Conservation (phyloP, 495 filamentous ascomycete species). For the Aspergillus cavernicola region DNA sequence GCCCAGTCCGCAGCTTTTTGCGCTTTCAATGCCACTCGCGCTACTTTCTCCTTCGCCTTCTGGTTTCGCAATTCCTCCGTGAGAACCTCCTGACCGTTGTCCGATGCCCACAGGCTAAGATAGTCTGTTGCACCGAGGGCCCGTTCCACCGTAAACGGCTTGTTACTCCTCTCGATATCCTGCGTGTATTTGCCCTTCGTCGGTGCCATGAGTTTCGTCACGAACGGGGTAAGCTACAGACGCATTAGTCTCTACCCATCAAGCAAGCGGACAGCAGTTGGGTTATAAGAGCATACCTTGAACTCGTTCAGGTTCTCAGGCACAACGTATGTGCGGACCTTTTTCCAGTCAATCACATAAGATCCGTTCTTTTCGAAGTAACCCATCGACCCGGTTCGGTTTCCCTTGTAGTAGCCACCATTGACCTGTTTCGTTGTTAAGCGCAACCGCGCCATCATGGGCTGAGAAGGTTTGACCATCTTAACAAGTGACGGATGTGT, state of each 20-base stretch:
- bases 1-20: too few species aligned
- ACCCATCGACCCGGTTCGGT: conserved; percentile 80
- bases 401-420: conserved; percentile 97
- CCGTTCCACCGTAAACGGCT: conserved; percentile 24
- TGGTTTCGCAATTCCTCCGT: conserved; percentile 26
- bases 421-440: conserved; percentile 90
- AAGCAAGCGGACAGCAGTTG: background rate
- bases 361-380: conserved; percentile 79
- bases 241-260: conserved; percentile 16
- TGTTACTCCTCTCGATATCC: conserved; percentile 27
- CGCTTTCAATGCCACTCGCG: background rate
- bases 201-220: conserved; percentile 58
- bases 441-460: conserved; percentile 63
- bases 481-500: conserved; percentile 8
- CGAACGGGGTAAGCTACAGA: conserved; percentile 79
- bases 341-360: conserved; percentile 76
- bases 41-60: background rate
- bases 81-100: conserved; percentile 32
- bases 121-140: conserved; percentile 37
- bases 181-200: conserved; percentile 36
- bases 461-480: conserved; percentile 67
- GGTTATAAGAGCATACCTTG: conserved; percentile 49
- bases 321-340: conserved; percentile 86
- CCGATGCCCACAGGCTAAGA: conserved; percentile 37
- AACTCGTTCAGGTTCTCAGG: conserved; percentile 63